Evolutionary conservation across 2,329 filamentous ascomycete genomes (phyloP), one percentile per base, ranked within the genome.

Genomic region (Microdochium trichocladiopsis): DNA sequence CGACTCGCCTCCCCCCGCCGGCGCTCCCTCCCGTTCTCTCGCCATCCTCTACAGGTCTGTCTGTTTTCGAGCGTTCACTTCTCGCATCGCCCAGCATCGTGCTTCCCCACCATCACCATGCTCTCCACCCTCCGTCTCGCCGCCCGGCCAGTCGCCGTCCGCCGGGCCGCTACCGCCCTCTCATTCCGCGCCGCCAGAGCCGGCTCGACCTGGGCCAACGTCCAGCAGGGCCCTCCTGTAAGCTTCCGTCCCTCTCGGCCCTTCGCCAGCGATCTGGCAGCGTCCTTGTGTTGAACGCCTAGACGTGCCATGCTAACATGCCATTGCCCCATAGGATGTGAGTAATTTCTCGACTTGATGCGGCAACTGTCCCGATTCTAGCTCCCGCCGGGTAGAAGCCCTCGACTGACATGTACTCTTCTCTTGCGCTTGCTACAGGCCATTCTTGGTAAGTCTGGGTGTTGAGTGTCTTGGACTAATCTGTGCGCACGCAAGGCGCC

Each of bases 151-250:
- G 74, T 63, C 47, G 62, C 59, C 47, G 68, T 66, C 55, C 63
- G 69, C 57, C 72, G 70, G 56, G 65, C 67, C 56, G 67, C 70
- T 47, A 60, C 61, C 51, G 63, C 70, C 56, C 61, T 72, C 60
- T 69, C 68, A 60, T 63, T 73, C 48, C 65, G 69, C 53, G 70
- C 69, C 58, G 60, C 71, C 52, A 81, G 78, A 59, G 70, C 85
- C 63, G 85, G 83, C 61, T 96, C 91, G 56, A 89, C 88, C 61
- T 97, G 93, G 92, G 83, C 89, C 67, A 87, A 88, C 66, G 90
- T 97, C 52, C 87, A 90, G 61, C 90, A 96, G 75, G 93, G 93
- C 58, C 93, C 93, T 82, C 92, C 93, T 68, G 91, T 94, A 83
- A 74, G 88, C 82, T 51, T 36, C 16, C n/a, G n/a, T n/a, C n/a